Conservation (phyloP, 306 rosid species). For the Datisca glomerata region DNA sequence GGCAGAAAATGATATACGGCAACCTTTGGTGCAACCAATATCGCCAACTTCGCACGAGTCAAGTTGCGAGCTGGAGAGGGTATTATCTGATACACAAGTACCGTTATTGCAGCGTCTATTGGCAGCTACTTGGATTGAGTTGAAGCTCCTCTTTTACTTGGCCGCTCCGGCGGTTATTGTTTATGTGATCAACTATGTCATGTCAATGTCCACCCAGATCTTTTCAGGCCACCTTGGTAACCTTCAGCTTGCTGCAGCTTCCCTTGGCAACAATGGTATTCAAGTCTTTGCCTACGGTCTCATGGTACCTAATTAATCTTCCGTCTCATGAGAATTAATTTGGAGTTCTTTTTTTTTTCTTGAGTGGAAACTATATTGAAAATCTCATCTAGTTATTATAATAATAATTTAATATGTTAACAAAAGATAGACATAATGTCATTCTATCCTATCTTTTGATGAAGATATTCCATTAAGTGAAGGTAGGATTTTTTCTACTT, state of each 20-base stretch:
- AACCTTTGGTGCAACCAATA: background rate
- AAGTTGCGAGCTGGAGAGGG: slow-evolving; percentile 27
- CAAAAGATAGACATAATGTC: too few relatives aligned
- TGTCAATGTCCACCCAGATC: slow-evolving; percentile 51
- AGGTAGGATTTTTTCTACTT: too few relatives aligned
- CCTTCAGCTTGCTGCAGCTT: slow-evolving; percentile 63
- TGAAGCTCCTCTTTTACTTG: slow-evolving; percentile 38
- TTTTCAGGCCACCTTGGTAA: slow-evolving; percentile 77
- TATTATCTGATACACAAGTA: slow-evolving; percentile 27
- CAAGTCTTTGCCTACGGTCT: slow-evolving; percentile 69
- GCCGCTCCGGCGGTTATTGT: slow-evolving; percentile 64
- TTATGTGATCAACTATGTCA: slow-evolving; percentile 46
- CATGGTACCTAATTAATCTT: slow-evolving; percentile 26
- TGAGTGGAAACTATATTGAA: too few relatives aligned
- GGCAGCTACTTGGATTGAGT: slow-evolving; percentile 47
- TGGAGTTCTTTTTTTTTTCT: background rate
- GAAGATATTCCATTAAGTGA: too few relatives aligned
- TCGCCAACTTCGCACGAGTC: background rate
- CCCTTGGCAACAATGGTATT: slow-evolving; percentile 66
- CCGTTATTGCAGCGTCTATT: slow-evolving; percentile 19
- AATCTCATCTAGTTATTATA: too few relatives aligned
- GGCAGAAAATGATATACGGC: background rate
- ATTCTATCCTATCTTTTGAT: too few relatives aligned
- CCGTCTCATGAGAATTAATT: background rate
- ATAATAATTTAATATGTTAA: too few relatives aligned